Evolutionary conservation across 2,329 filamentous ascomycete genomes (phyloP).

Genomic region (Colletotrichum tropicale): DNA sequence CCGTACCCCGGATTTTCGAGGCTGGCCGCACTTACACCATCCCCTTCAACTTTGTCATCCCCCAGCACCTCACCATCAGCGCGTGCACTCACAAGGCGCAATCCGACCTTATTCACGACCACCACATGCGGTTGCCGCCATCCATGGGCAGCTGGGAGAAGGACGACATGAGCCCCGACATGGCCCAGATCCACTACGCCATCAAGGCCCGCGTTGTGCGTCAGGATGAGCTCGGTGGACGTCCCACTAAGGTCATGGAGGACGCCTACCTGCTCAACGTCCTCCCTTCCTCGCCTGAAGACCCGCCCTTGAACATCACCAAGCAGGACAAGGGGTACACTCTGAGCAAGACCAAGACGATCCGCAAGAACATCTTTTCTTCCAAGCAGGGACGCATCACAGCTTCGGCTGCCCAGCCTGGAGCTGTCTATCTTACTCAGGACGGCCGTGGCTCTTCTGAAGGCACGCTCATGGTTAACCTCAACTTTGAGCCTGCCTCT

Average conservation of each 20-base stretch:
- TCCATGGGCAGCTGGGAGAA: slow-evolving; percentile 56
- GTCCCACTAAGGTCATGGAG: slow-evolving; percentile 41
- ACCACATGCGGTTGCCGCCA: slow-evolving; percentile 59
- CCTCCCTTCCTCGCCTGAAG: slow-evolving; percentile 53
- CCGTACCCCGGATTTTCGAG: slow-evolving; percentile 50
- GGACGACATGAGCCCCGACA: slow-evolving; percentile 60
- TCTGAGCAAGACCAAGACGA: slow-evolving; percentile 54
- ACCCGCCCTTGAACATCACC: slow-evolving; percentile 56
- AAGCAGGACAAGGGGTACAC: slow-evolving; percentile 52
- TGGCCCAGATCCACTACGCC: slow-evolving; percentile 58
- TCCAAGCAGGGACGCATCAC: slow-evolving; percentile 55
- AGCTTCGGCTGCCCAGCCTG: slow-evolving; percentile 48
- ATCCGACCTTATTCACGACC: slow-evolving; percentile 50
- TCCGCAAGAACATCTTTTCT: slow-evolving; percentile 58
- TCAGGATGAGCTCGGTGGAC: slow-evolving; percentile 30
- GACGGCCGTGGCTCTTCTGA: slow-evolving; percentile 49
- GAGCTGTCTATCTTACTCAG: slow-evolving; percentile 53
- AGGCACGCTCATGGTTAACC: slow-evolving; percentile 47
- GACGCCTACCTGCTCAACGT: slow-evolving; percentile 52
- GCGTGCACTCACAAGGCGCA: slow-evolving; percentile 57
- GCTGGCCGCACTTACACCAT: slow-evolving; percentile 52
- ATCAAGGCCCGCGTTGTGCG: slow-evolving; percentile 51
- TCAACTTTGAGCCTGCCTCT: slow-evolving; percentile 52
- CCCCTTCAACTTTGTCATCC: slow-evolving; percentile 65
- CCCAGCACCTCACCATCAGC: slow-evolving; percentile 60